Evolutionary conservation across 1,284 basidiomycete species (phyloP).

Genomic region (Megacollybia platyphylla): DNA sequence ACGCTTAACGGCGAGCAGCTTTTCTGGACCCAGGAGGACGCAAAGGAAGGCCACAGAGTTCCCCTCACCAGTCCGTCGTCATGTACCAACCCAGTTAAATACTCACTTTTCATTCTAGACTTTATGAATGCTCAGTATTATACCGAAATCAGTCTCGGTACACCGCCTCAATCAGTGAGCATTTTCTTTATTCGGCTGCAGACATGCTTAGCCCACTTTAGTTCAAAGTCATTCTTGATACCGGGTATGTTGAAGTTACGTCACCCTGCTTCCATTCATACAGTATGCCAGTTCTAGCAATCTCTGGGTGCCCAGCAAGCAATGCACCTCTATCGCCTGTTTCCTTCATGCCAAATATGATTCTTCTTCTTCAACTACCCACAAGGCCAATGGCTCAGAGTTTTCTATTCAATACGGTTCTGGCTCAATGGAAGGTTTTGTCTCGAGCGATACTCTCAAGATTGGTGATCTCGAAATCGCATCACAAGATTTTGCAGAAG

Average conservation of each 20-base stretch:
- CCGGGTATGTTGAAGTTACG: conserved; percentile 34
- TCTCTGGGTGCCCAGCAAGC: conserved; percentile 83
- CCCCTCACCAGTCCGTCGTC: conserved; percentile 75
- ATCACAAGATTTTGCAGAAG: conserved; percentile 89
- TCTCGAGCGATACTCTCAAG: conserved; percentile 73
- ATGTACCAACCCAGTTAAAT: conserved; percentile 2
- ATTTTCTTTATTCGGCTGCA: conserved; percentile 2
- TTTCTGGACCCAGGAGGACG: conserved; percentile 75
- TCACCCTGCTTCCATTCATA: background rate
- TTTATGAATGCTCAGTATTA: conserved; percentile 99
- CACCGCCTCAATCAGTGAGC: conserved; percentile 63
- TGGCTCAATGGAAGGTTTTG: conserved; percentile 94
- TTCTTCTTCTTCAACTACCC: conserved; percentile 69
- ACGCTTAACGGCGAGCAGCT: conserved; percentile 41
- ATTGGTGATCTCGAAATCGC: conserved; percentile 82
- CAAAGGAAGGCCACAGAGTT: conserved; percentile 76
- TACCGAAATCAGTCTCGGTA: conserved; percentile 77
- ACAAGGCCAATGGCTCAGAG: conserved; percentile 85
- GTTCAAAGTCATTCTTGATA: conserved; percentile 85
- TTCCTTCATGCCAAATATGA: conserved; percentile 97
- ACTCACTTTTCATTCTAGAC: conserved; percentile 31
- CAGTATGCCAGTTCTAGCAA: conserved; percentile 60
- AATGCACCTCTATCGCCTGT: conserved; percentile 94
- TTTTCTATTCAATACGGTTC: conserved; percentile 96
- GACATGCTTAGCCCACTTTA: conserved; percentile 12